Conservation (phyloP, 768 basidiomycete genomes). For the Psilocybe sp. region DNA sequence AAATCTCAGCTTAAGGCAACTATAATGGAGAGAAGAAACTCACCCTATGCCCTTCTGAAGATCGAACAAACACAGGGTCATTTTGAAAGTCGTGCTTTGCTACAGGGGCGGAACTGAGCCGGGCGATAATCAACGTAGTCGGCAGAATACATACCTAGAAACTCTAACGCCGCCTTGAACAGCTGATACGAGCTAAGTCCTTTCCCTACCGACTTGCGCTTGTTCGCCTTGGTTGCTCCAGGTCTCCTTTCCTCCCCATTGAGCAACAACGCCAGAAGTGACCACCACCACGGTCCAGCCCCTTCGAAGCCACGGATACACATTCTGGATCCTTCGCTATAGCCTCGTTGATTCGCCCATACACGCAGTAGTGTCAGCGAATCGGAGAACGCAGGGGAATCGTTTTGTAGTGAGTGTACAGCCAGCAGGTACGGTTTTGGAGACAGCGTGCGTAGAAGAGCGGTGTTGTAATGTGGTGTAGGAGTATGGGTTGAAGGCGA, state of each 20-base stretch:
- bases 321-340: slow-evolving; percentile 51
- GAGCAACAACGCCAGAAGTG: slow-evolving; percentile 57
- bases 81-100: slow-evolving; percentile 69
- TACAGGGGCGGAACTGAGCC: slow-evolving; percentile 22
- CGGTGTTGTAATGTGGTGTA: slow-evolving; percentile 81
- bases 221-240: slow-evolving; percentile 25
- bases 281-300: slow-evolving; percentile 67
- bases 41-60: slow-evolving; percentile 52
- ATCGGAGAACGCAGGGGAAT: slow-evolving; percentile 63
- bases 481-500: slow-evolving; percentile 31
- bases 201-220: slow-evolving; percentile 63
- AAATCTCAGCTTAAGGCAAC: background rate
- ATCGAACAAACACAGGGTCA: slow-evolving; percentile 58
- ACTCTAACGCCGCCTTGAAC: slow-evolving; percentile 81
- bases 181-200: slow-evolving; percentile 90
- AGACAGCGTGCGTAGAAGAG: slow-evolving; percentile 52
- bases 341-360: slow-evolving; percentile 90
- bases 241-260: slow-evolving; percentile 60
- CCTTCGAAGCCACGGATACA: slow-evolving; percentile 72
- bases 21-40: slow-evolving; percentile 10
- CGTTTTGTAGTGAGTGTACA: slow-evolving; percentile 50
- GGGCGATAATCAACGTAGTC: background rate
- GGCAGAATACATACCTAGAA: slow-evolving; percentile 57
- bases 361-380: slow-evolving; percentile 78
- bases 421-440: slow-evolving; percentile 53